Evolutionary conservation across 352 stramenopile species (phyloP).

Genomic region (Pythium scleroteichum): DNA sequence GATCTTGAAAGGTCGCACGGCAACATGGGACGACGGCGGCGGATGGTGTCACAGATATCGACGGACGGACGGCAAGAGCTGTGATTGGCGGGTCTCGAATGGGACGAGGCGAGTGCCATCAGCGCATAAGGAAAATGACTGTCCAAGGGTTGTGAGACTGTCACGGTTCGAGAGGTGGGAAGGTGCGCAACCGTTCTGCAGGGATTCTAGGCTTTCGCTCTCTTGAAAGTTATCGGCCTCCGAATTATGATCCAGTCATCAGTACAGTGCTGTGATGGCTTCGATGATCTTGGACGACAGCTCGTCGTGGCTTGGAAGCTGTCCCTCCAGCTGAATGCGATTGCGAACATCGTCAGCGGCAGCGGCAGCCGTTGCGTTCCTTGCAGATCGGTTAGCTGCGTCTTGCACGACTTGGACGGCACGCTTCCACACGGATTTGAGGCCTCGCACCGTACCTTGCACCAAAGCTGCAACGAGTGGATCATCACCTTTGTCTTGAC

Average conservation of each 20-base stretch:
- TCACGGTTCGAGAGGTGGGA: no score
- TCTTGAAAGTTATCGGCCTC: no score
- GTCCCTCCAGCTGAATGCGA: constrained; percentile 39
- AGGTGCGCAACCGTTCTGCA: no score
- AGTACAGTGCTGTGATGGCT: constrained; percentile 46
- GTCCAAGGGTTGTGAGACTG: no score
- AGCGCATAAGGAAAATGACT: neutral
- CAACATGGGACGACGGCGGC: constrained; percentile 28
- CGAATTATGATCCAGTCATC: constrained; percentile 1
- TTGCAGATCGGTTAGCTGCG: constrained; percentile 32
- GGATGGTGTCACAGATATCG: constrained; percentile 8
- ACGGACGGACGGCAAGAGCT: neutral
- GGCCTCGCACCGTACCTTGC: constrained; percentile 40
- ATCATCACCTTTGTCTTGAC: constrained; percentile 27
- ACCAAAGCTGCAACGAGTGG: constrained; percentile 36
- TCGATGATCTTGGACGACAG: constrained; percentile 55
- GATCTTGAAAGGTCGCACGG: constrained; percentile 24
- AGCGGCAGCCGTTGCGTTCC: constrained; percentile 16
- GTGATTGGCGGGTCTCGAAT: neutral
- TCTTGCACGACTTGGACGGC: constrained; percentile 48
- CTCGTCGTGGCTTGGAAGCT: constrained; percentile 63
- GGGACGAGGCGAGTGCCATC: neutral
- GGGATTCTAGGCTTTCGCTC: no score
- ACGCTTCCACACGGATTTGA: constrained; percentile 60
- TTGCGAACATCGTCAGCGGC: constrained; percentile 23